Evolutionary conservation across 2,329 filamentous ascomycete species (phyloP).

Genomic region (Fusarium citri): DNA sequence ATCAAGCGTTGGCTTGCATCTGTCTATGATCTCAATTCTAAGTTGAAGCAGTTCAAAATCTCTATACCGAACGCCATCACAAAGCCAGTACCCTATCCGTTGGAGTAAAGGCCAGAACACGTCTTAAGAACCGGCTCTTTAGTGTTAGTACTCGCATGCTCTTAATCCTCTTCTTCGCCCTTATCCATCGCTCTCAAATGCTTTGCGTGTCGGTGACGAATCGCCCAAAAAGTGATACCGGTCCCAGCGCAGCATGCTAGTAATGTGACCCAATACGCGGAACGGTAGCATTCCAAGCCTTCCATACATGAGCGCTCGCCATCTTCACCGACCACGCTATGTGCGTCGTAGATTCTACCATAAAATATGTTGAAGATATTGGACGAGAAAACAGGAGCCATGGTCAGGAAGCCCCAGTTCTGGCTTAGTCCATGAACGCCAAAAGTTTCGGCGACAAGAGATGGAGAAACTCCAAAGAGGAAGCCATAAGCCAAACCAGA

Average conservation of each 20-base stretch:
- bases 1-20: background rate
- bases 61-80: slow-evolving; percentile 15
- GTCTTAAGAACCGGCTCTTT: background rate
- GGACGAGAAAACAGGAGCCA: slow-evolving; percentile 86
- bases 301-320: slow-evolving; percentile 81
- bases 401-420: slow-evolving; percentile 96
- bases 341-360: slow-evolving; percentile 82
- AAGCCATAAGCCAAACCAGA: slow-evolving; percentile 93
- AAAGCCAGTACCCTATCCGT: background rate
- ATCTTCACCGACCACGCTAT: slow-evolving; percentile 75
- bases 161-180: slow-evolving; percentile 54
- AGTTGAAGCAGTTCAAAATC: background rate
- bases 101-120: background rate
- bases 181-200: slow-evolving; percentile 54
- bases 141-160: background rate
- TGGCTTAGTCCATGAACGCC: slow-evolving; percentile 89
- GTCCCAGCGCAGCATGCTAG: slow-evolving; percentile 77
- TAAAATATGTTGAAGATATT: slow-evolving; percentile 96
- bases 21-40: slow-evolving; percentile 7
- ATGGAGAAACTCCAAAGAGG: slow-evolving; percentile 93
- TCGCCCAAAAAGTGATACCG: slow-evolving; percentile 75
- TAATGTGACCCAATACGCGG: slow-evolving; percentile 84
- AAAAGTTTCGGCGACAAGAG: slow-evolving; percentile 89
- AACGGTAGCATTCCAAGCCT: slow-evolving; percentile 82
- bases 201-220: slow-evolving; percentile 66